These are phyloP conservation scores for Aphanomyces astaci DNA, from an alignment of 352 stramenopile genomes.

Conservation along the genomic window DNA sequence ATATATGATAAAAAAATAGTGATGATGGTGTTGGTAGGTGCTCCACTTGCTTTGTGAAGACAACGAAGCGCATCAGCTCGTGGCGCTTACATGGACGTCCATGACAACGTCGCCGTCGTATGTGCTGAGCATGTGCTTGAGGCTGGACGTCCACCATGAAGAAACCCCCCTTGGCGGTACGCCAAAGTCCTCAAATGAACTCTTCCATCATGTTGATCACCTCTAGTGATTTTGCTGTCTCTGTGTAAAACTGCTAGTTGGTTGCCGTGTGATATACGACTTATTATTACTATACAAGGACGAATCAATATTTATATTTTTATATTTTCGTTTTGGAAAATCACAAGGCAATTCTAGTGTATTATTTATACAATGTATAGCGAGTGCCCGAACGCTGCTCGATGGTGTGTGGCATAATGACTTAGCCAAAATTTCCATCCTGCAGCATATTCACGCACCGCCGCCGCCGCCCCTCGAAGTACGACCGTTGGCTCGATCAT, in stretches of 20 bases:
- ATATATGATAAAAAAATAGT: too few relatives aligned
- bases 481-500: too few relatives aligned
- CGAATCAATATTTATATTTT: too few relatives aligned
- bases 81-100: conserved; percentile 43
- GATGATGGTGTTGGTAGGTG: too few relatives aligned
- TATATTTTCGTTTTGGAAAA: too few relatives aligned
- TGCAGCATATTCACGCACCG: conserved; percentile 56
- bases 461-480: conserved; percentile 34
- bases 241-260: too few relatives aligned
- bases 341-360: too few relatives aligned
- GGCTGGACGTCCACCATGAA: conserved; percentile 48
- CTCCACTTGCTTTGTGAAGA: conserved; percentile 41
- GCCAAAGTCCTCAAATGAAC: background rate
- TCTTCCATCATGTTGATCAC: too few relatives aligned
- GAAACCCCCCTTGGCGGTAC: conserved; percentile 41
- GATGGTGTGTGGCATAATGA: conserved; percentile 59
- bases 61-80: conserved; percentile 63
- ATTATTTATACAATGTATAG: too few relatives aligned
- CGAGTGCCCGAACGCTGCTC: conserved; percentile 48
- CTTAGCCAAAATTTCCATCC: conserved; percentile 50
- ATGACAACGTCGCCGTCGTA: background rate
- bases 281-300: too few relatives aligned
- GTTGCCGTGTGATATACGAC: too few relatives aligned
- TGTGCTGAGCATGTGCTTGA: conserved; percentile 48
- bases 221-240: too few relatives aligned